A percentile compares a stretch with the other conserved stretches of the same genome.
phyloP scores from a whole-genome alignment of 306 rosid genomes.

The Urtica urens region DNA sequence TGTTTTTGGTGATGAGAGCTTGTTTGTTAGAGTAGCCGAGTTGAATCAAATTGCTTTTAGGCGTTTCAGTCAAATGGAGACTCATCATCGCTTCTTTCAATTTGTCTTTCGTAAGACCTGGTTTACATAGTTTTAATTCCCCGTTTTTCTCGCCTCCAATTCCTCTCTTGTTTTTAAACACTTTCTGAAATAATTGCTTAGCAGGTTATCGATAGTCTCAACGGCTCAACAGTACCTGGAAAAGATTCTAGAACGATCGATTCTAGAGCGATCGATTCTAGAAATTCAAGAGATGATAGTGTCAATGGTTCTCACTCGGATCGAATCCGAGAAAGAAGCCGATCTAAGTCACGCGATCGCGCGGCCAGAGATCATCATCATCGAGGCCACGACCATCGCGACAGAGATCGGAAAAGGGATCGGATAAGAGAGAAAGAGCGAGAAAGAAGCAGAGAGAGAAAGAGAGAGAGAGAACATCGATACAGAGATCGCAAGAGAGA shows the following conservation, averaged over 20 bases:
- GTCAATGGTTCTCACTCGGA: slow-evolving; percentile 2
- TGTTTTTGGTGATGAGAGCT: slow-evolving; percentile 46
- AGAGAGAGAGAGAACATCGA: slow-evolving; percentile 34
- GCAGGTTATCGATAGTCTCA: slow-evolving; percentile 18
- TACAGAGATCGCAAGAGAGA: slow-evolving; percentile 35
- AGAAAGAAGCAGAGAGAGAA: slow-evolving; percentile 31
- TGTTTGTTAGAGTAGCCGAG: slow-evolving; percentile 63
- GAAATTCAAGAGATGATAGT: too few species aligned
- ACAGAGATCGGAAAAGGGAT: slow-evolving; percentile 28
- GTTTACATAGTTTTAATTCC: slow-evolving; percentile 43
- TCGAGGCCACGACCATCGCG: slow-evolving; percentile 21
- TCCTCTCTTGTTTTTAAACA: slow-evolving; percentile 1
- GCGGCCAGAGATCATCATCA: slow-evolving; percentile 51
- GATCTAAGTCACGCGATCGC: slow-evolving; percentile 49
- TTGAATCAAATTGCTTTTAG: slow-evolving; percentile 68
- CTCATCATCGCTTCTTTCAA: slow-evolving; percentile 83
- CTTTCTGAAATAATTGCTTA: not conserved
- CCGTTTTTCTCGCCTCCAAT: slow-evolving; percentile 9
- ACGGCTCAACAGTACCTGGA: slow-evolving; percentile 2
- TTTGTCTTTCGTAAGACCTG: slow-evolving; percentile 97
- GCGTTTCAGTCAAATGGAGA: slow-evolving; percentile 84
- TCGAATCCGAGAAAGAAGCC: slow-evolving; percentile 27
- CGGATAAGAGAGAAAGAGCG: slow-evolving; percentile 47
- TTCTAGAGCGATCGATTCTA: too few species aligned
- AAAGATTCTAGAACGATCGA: slow-evolving; percentile 9